A percentile compares a stretch with the other conserved stretches of the same genome.
Conservation (phyloP, 208 protist species). For the Phytomonas sp. region DNA sequence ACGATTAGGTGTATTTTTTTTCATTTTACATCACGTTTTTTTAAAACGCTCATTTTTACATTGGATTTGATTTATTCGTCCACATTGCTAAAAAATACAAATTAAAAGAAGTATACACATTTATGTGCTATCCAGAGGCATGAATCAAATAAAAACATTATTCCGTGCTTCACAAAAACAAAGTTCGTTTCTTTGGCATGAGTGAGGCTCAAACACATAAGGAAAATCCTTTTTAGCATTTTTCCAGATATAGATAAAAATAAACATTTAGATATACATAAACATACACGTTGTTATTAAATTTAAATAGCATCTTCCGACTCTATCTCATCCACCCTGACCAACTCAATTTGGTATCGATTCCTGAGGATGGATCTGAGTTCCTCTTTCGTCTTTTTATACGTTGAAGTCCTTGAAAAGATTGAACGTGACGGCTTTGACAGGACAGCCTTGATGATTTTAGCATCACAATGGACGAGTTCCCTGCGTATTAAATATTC, state of each 20-base stretch:
- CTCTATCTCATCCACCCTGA: slow-evolving; percentile 21
- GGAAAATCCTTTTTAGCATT: neutral
- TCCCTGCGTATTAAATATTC: neutral
- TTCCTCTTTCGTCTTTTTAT: slow-evolving; percentile 29
- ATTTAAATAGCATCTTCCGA: neutral
- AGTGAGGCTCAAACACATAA: neutral
- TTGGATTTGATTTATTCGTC: neutral
- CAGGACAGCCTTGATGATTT: slow-evolving; percentile 40
- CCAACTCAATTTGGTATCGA: slow-evolving; percentile 37
- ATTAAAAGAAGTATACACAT: neutral
- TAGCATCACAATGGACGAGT: neutral
- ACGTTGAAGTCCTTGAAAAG: slow-evolving; percentile 10
- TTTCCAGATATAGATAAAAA: slow-evolving; percentile 3
- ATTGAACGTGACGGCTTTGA: slow-evolving; percentile 15
- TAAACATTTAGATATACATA: neutral
- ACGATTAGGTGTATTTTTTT: neutral
- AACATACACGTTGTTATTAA: neutral
- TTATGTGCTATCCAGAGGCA: neutral
- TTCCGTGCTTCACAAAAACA: neutral
- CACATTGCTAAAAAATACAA: neutral
- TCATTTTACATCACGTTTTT: neutral
- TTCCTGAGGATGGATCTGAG: slow-evolving; percentile 28
- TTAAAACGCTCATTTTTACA: neutral
- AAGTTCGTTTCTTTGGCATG: no score
- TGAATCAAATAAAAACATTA: neutral